Evolutionary conservation across 2,329 filamentous ascomycete genomes (phyloP).

Genomic region (Conoideocrella luteorostrata): DNA sequence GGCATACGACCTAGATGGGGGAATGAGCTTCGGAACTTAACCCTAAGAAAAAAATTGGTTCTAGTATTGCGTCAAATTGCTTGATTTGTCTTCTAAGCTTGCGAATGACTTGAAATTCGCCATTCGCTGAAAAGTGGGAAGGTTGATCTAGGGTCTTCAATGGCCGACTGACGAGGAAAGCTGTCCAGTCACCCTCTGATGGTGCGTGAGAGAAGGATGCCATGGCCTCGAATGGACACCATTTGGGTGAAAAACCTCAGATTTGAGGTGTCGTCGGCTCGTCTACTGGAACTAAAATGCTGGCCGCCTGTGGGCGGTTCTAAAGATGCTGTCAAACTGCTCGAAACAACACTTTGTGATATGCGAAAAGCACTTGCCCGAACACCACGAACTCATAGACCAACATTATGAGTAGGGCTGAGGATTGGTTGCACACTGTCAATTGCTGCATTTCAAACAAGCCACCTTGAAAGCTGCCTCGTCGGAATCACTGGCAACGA

Average conservation of each 20-base stretch:
- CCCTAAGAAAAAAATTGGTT: constrained; percentile 78
- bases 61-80: constrained; percentile 70
- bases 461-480: constrained; percentile 26
- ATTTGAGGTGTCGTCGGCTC: constrained; percentile 67
- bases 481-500: constrained; percentile 35
- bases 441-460: constrained; percentile 30
- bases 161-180: constrained; percentile 43
- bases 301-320: constrained; percentile 39
- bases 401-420: constrained; percentile 31
- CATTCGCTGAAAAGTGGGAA: constrained; percentile 46
- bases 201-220: constrained; percentile 53
- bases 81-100: constrained; percentile 59
- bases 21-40: constrained; percentile 85
- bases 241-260: constrained; percentile 65
- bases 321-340: constrained; percentile 24
- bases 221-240: constrained; percentile 51
- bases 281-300: constrained; percentile 56
- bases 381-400: too few species aligned
- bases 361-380: too few species aligned
- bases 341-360: too few species aligned
- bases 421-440: constrained; percentile 43
- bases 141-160: constrained; percentile 22
- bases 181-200: constrained; percentile 52
- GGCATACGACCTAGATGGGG: constrained; percentile 40
- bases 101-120: constrained; percentile 23